Evolutionary conservation across 1,284 basidiomycete species (phyloP), one percentile per base, ranked within the genome.

Genomic region (Ceratobasidium sp.): DNA sequence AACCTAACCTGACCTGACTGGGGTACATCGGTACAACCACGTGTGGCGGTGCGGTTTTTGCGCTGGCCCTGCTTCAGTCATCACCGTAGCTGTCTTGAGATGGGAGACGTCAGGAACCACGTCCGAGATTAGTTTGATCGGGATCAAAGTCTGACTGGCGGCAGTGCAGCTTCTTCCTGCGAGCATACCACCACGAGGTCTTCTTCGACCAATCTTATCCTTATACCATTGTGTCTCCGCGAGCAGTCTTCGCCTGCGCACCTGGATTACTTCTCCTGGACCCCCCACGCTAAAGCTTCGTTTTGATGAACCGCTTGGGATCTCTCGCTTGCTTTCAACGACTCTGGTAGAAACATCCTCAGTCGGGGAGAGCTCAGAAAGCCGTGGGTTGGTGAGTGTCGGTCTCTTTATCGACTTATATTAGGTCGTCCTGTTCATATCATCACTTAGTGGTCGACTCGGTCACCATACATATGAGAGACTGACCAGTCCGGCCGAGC

Each of bases 101-200:
- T 28, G 13, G 26, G 58, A 26, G 28, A 60, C 12, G 46, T 49
- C 46, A 18, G 10, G 18, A 49, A 49, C 46, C 9, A 60, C 28
- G 28, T 26, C 26, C 58, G 26, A 28, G 15, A 60, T 33, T 18
- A 26, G 58, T 60, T 28, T 33, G 58, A 60, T 60, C 58, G 6
- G 13, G 23, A 60, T 33, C 33, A 33, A 33, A 33, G 33, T 33
- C 28, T 60, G 26, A 28, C 28, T 7, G 28, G 26, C 10, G 58
- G 58, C 58, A 28, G 58, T 60, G 58, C 28, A 26, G 58, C 58
- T 60, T 60, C 58, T 33, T 28, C 58, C 13, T 60, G 58, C 58
- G 28, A 60, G 10, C 28, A 60, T 5, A 26, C 26, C 26, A 60
- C 26, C 10, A 60, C 58, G 7, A 5, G 23, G 23, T 15, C 28